Evolutionary conservation across 176 grass and related monocot species (phyloP).

Genomic region (Calamus simplicifolius): DNA sequence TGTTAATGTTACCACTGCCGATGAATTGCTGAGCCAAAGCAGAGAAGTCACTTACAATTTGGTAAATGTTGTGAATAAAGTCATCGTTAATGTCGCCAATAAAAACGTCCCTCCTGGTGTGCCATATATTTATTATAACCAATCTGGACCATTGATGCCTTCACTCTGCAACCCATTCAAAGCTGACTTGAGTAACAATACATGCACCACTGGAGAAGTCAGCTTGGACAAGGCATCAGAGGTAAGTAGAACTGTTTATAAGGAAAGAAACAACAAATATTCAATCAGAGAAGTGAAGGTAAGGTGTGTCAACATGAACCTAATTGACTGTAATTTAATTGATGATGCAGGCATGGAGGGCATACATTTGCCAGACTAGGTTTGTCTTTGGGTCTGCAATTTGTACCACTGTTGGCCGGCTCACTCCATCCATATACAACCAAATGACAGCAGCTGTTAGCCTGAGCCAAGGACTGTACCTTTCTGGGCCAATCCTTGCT

Average conservation of each 20-base stretch:
- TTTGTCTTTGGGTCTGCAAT: slow-evolving; percentile 30
- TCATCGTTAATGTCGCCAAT: slow-evolving; percentile 85
- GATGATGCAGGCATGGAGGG: slow-evolving; percentile 43
- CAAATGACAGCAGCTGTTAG: slow-evolving; percentile 69
- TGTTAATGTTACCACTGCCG: slow-evolving; percentile 60
- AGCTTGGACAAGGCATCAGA: slow-evolving; percentile 40
- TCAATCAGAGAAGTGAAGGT: too few relatives aligned
- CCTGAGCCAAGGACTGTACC: slow-evolving; percentile 51
- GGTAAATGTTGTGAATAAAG: slow-evolving; percentile 75
- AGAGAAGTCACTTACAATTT: slow-evolving; percentile 80
- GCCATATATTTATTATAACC: slow-evolving; percentile 57
- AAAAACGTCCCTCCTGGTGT: slow-evolving; percentile 39
- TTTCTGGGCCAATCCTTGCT: slow-evolving; percentile 67
- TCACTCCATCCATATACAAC: slow-evolving; percentile 50
- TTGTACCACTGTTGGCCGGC: slow-evolving; percentile 49
- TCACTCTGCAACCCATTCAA: slow-evolving; percentile 68
- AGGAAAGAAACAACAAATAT: neutral
- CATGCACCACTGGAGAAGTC: slow-evolving; percentile 49
- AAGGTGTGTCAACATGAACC: too few relatives aligned
- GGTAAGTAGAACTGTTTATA: slow-evolving; percentile 14
- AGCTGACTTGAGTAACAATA: slow-evolving; percentile 39
- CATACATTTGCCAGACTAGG: slow-evolving; percentile 36
- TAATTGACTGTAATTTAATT: neutral
- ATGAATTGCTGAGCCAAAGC: slow-evolving; percentile 55
- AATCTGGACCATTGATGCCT: slow-evolving; percentile 71